Base-by-base conservation (phyloP, 2,329 filamentous ascomycete species). In the Magnaporthiopsis rhizophila region DNA sequence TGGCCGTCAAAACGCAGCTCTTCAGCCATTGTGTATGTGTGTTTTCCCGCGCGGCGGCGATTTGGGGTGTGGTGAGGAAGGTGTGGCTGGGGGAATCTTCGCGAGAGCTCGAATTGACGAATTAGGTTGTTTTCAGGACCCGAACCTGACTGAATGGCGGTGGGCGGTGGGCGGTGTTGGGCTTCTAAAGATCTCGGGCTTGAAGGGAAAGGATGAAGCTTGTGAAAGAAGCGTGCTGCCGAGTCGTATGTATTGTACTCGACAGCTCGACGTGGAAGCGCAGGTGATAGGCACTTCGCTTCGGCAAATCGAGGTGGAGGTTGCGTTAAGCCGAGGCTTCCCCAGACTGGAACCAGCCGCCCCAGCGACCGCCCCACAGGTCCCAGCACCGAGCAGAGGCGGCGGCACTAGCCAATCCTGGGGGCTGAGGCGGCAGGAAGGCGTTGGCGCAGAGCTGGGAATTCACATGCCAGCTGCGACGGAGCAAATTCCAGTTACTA, bases 1-100 rank as follows among this genome's bases (percentile, higher is more conserved):
- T 95, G 91, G 78, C 88, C 89, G 79, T 96, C 92, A 77, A 87
- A 96, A 74, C 92, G 86, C 73, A 96, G 80, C 76, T 90, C 45
- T 65, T 78, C 79, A 68, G 79, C 81, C 87, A 89, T 90, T 65
- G 67, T 63, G 63, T 67, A 56, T 66, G 66, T 62, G 65, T 38
- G 32, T 11, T 60, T 60, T 60, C 26, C 59, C 24, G 21, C 15
- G 45, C 45, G 18, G 21, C 45, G 45, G 45, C 45, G 45, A 53
- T 21, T 53, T n/a, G 21, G 6, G 45, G 45, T 21, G 45, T 63
- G 24, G 53, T 61, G 57, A 50, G 36, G 57, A 58, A 13, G 57
- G 12, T 4, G 26, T 13, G 21, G 57, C n/a, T 15, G 13, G 57
- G 57, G 26, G 24, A 7, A 18, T 58, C 21, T 12, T 58, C 45